A percentile compares a stretch with the other conserved stretches of the same genome.
phyloP scores from a whole-genome alignment of 495 filamentous ascomycete genomes.

The Penicillium desertorum region DNA sequence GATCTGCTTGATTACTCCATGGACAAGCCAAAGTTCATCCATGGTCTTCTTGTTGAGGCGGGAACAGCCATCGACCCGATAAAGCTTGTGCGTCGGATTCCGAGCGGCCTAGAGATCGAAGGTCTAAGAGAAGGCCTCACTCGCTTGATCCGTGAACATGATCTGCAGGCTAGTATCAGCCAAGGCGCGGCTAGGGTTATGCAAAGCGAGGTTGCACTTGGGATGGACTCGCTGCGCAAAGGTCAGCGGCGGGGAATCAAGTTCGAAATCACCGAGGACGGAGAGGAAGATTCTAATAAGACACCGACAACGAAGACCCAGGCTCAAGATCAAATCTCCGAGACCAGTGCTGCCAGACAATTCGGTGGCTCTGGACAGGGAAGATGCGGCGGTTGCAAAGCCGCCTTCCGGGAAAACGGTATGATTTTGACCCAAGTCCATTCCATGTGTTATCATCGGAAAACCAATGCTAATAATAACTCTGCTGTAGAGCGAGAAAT shows the following conservation, averaged over 20 bases:
- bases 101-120: constrained; percentile 85
- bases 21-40: constrained; percentile 94
- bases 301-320: constrained; percentile 41
- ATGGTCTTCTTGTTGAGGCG: constrained; percentile 87
- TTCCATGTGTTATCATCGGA: neutral
- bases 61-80: constrained; percentile 91
- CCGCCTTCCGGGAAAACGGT: constrained; percentile 56
- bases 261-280: constrained; percentile 67
- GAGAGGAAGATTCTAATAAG: constrained; percentile 25
- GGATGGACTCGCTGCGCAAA: constrained; percentile 72
- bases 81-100: constrained; percentile 83
- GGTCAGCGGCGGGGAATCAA: constrained; percentile 83
- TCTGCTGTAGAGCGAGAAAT: constrained; percentile 61
- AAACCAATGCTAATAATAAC: neutral
- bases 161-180: constrained; percentile 87
- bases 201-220: constrained; percentile 78
- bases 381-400: constrained; percentile 60
- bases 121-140: constrained; percentile 81
- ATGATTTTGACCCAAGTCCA: constrained; percentile 18
- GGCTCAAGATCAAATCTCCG: constrained; percentile 19
- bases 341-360: constrained; percentile 23
- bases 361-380: constrained; percentile 31
- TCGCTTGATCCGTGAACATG: constrained; percentile 86
- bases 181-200: constrained; percentile 86
- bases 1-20: constrained; percentile 92